Evolutionary conservation across 345 rosid species (phyloP), one percentile per base, ranked within the genome.

Genomic region (Linum usitatissimum): DNA sequence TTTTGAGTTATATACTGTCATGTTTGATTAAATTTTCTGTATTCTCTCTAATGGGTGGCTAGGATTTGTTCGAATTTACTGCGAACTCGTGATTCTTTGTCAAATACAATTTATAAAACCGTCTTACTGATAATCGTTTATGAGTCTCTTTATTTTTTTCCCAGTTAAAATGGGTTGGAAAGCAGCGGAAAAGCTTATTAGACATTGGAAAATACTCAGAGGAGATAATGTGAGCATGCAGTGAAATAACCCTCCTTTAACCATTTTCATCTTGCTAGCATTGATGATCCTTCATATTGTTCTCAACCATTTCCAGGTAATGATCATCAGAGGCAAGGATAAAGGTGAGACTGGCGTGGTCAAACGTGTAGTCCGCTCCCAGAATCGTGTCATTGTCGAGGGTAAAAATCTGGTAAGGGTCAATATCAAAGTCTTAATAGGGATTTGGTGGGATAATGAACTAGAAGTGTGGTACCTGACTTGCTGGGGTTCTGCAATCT

Each of bases 141-240:
- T 45, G 4, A 15, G 2, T 10, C 17, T 7, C 51, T 9, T 23
- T 45, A 10, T 45, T 45, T 45, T 0, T 45, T 12, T 12, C 4
- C 3, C 51, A 18, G 30, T 20, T 48, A 56, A 15, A 66, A 92
- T 93, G 97, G 99, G 97, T 66, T 93, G 96, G 99, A 90, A 93
- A 77, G 97, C 99, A 30, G 99, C 99, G 59, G 91, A 90, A 81
- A 93, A 87, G 66, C 94, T 93, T 53, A 87, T 93, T 66, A 80
- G 87, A 79, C 92, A 93, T 79, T 93, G 99, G 99, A 93, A 86
- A 80, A 48, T 93, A 59, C 87, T 93, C 21, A 78, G 95, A 67
- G 99, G 99, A 55, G 99, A 93, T 69, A 86, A 87, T 75, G 97
- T 93, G 73, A 79, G 87, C 42, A 13, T 23, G 9, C 38, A 55